Conservation (phyloP, 345 rosid species). For the Murraya koenigii region DNA sequence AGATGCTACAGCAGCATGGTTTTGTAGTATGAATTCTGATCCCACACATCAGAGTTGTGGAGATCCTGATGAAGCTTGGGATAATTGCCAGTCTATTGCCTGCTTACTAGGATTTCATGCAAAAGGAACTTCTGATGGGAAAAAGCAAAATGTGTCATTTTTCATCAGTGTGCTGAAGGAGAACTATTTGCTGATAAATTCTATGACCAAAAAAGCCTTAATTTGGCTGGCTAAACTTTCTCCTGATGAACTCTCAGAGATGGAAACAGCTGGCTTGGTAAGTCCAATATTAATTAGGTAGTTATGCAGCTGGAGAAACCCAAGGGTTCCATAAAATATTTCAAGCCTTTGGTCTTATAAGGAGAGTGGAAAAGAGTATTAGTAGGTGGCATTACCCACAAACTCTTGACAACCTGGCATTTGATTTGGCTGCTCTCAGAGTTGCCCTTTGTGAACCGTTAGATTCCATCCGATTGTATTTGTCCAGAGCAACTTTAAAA, state of each 20-base stretch:
- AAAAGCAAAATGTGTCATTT: conserved; percentile 65
- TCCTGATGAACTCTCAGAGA: conserved; percentile 62
- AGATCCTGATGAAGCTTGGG: conserved; percentile 82
- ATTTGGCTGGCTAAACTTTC: conserved; percentile 75
- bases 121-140: conserved; percentile 59
- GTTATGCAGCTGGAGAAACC: conserved; percentile 40
- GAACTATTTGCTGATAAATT: conserved; percentile 47
- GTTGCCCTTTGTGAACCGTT: conserved; percentile 76
- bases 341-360: conserved; percentile 75
- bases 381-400: conserved; percentile 78
- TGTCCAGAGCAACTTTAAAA: conserved; percentile 86
- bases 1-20: conserved; percentile 67
- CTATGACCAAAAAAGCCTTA: conserved; percentile 63
- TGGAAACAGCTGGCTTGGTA: conserved; percentile 79
- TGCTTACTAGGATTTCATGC: conserved; percentile 70
- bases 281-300: conserved; percentile 55
- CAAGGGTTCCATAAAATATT: conserved; percentile 58
- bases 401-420: conserved; percentile 66
- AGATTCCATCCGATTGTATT: conserved; percentile 68
- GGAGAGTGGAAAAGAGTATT: conserved; percentile 57
- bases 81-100: conserved; percentile 49
- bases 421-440: conserved; percentile 84
- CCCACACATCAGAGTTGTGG: conserved; percentile 60
- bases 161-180: conserved; percentile 72
- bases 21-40: conserved; percentile 88